Evolutionary conservation across 2,329 filamentous ascomycete species (phyloP), one percentile per base, ranked within the genome.

Genomic region (Aureobasidium lini): DNA sequence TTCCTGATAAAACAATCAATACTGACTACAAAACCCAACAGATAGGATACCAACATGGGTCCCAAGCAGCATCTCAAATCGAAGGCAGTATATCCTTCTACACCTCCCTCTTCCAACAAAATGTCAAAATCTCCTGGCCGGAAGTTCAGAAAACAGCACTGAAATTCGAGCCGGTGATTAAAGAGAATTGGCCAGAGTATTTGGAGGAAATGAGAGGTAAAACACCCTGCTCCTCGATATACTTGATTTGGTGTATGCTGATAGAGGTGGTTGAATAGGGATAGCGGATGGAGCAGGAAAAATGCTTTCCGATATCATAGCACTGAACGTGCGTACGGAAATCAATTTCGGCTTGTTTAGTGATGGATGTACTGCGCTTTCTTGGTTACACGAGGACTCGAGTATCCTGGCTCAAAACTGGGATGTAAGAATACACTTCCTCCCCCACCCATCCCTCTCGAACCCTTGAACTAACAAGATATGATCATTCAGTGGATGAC

Each of bases 241-340:
- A n/a, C n/a, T n/a, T n/a, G n/a, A n/a, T n/a, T n/a, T n/a, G n/a
- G n/a, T n/a, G n/a, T 23, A 23, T 23, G 4, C 23, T 23, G 23
- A 23, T 23, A 23, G 23, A 23, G 23, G 4, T 23, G 23, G 23
- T 23, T 23, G 2, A 23, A 2, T 3, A 23, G 23, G 23, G 4
- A 75, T 85, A 42, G 81, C 82, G 0, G 73, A 79, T 1, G 82
- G 82, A 2, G 74, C 81, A 0, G 69, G 66, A 0, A 66, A 76
- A 7, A 63, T 72, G 0, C 64, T 84, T 1, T 66, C 79, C 2
- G 80, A 83, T 48, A 76, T 85, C n/a, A 67, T 85, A 1, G 80
- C 81, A 1, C 68, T 85, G 10, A 85, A 85, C 59, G 77, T 82
- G 6, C 74, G 81, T 1, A 83, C 79, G 0, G 81, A 84, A 68